Conservation (phyloP, 2,329 filamentous ascomycete genomes). For the Alternaria ethzedia region DNA sequence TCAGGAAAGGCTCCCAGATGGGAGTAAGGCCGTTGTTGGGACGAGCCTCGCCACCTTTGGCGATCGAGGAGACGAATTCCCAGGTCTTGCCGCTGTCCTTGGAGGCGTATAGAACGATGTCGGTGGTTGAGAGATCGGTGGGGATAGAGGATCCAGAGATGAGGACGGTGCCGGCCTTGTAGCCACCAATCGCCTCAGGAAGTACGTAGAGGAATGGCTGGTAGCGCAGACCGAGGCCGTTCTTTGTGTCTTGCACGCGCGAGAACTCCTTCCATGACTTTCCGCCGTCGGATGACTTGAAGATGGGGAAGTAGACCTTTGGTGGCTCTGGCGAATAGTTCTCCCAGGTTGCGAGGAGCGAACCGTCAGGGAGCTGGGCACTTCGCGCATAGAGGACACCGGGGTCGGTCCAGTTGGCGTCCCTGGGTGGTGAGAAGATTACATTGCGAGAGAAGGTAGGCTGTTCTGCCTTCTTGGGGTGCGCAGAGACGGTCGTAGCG, state of each 20-base stretch:
- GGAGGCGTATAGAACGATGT: slow-evolving; percentile 73
- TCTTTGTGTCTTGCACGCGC: slow-evolving; percentile 69
- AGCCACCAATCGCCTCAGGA: slow-evolving; percentile 63
- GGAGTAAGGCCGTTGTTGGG: slow-evolving; percentile 71
- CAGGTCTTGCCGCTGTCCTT: slow-evolving; percentile 66
- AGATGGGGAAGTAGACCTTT: slow-evolving; percentile 55
- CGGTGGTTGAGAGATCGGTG: slow-evolving; percentile 64
- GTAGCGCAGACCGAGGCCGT: slow-evolving; percentile 70
- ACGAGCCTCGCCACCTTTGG: slow-evolving; percentile 65
- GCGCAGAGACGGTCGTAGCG: slow-evolving; percentile 24
- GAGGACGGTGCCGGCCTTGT: slow-evolving; percentile 67
- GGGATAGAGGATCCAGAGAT: slow-evolving; percentile 67
- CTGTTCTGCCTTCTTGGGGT: slow-evolving; percentile 26
- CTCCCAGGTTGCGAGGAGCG: slow-evolving; percentile 61
- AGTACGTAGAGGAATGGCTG: slow-evolving; percentile 73
- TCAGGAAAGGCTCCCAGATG: slow-evolving; percentile 76
- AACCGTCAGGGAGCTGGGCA: slow-evolving; percentile 52
- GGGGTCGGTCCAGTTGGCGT: slow-evolving; percentile 51
- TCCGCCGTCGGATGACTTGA: slow-evolving; percentile 54
- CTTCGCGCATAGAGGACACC: slow-evolving; percentile 61
- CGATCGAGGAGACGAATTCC: slow-evolving; percentile 71
- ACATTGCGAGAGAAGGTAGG: slow-evolving; percentile 44
- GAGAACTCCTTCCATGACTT: slow-evolving; percentile 68
- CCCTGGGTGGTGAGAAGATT: slow-evolving; percentile 53
- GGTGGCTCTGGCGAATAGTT: slow-evolving; percentile 58